A percentile compares a stretch with the other conserved stretches of the same genome.
phyloP scores from a whole-genome alignment of 441 rosid species.

The Cnidoscolus chayamansa region DNA sequence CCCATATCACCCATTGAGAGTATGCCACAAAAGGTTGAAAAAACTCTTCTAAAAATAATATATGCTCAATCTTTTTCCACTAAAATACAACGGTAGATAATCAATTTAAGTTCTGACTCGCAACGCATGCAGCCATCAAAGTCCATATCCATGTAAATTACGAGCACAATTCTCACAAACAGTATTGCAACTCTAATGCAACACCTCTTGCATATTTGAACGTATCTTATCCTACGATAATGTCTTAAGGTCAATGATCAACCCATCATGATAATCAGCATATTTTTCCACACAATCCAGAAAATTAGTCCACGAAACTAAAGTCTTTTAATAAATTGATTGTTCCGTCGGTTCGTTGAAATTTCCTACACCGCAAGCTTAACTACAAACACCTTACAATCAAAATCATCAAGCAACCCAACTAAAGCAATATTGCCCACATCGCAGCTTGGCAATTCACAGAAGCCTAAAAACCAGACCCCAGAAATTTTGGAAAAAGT shows the following conservation, averaged over 20 bases:
- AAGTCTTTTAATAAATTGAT: background rate
- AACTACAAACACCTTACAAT: background rate
- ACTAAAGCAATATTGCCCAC: constrained; percentile 16
- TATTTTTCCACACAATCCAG: background rate
- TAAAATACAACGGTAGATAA: background rate
- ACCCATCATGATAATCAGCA: background rate
- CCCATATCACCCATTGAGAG: background rate
- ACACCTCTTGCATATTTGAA: background rate
- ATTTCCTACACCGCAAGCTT: background rate
- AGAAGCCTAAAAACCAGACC: too few species aligned
- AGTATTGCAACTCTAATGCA: background rate
- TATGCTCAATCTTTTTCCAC: background rate
- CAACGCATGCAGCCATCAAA: constrained; percentile 3
- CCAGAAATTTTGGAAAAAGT: constrained; percentile 34
- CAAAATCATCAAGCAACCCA: background rate
- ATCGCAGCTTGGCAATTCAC: too few species aligned
- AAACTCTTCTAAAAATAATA: background rate
- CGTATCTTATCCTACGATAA: background rate
- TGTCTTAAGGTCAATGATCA: background rate
- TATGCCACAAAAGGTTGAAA: background rate
- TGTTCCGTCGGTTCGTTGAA: background rate
- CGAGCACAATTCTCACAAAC: background rate
- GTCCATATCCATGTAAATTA: background rate
- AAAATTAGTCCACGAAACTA: background rate
- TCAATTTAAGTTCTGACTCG: constrained; percentile 1